Conservation (phyloP, 176 grass and related monocot genomes). For the Oryza glaberrima region DNA sequence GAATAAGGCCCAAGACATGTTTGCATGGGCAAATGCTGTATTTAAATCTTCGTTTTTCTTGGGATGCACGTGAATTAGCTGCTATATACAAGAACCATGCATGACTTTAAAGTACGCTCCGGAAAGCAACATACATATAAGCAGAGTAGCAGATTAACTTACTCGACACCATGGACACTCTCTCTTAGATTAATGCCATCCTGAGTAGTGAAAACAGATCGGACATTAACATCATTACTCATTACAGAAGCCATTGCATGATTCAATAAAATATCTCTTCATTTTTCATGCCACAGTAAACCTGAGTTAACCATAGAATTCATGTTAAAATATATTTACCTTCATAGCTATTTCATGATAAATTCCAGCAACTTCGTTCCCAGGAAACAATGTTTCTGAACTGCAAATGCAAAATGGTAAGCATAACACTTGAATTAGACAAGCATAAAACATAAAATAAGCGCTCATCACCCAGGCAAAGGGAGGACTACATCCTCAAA, state of each 20-base stretch:
- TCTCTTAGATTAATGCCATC: slow-evolving; percentile 87
- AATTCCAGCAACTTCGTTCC: slow-evolving; percentile 81
- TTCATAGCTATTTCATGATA: slow-evolving; percentile 90
- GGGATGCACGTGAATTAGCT: not conserved
- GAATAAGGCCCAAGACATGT: slow-evolving; percentile 5
- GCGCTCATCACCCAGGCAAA: slow-evolving; percentile 84
- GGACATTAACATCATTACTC: slow-evolving; percentile 4
- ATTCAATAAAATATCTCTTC: not conserved
- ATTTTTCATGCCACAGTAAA: not conserved
- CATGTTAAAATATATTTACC: slow-evolving; percentile 41
- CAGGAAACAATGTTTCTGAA: slow-evolving; percentile 83
- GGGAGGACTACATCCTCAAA: slow-evolving; percentile 95
- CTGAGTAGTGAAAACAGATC: slow-evolving; percentile 61
- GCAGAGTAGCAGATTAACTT: slow-evolving; percentile 39
- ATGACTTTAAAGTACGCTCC: not conserved
- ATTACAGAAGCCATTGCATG: slow-evolving; percentile 21
- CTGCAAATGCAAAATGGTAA: slow-evolving; percentile 52
- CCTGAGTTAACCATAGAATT: slow-evolving; percentile 6
- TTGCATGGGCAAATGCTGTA: slow-evolving; percentile 14
- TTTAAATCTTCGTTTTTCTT: slow-evolving; percentile 32
- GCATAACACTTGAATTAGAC: not conserved
- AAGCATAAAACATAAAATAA: slow-evolving; percentile 25
- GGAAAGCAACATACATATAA: slow-evolving; percentile 14
- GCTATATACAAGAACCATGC: not conserved
- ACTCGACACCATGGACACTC: slow-evolving; percentile 70